Base-by-base conservation (phyloP, 176 grass and related monocot genomes). In the Olyra latifolia region DNA sequence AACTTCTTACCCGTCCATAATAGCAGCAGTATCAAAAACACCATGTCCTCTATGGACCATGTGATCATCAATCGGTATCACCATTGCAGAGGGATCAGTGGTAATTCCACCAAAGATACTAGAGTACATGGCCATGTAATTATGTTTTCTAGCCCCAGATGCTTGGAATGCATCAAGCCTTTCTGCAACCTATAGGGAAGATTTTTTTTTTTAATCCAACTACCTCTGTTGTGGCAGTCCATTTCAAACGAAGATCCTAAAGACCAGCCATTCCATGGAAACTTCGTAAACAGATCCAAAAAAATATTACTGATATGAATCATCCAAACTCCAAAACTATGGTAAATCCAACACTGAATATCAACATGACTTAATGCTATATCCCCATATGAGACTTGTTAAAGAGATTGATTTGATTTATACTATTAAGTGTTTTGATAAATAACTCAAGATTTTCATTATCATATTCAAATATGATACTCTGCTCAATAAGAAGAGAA, bases 21-120 rank as follows among this genome's bases (percentile, higher is more conserved):
- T 90, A 72, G 90, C 90, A 38, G 92, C 90, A 53, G 92, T 98
- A 71, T 98, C 95, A 60, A 98, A 98, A 75, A 98, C 91, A 27
- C 95, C 95, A 50, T 98, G 95, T 41, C 95, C 95, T 89, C 95
- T 90, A 63, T 98, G 95, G 30, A 98, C 92, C 92, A 98, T 93
- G 78, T 98, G 95, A 89, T 98, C 95, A 65, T 98, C 95, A 2
- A 94, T 87, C 43, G 92, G 88, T 79, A 98, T 91, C 68, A 98
- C 92, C 95, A 98, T 94, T 50, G 90, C 90, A 23, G 86, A 80
- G 32, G 88, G 95, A 78, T 92, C 48, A 23, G 81, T 88, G 57
- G 85, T 94, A 49, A 98, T 92, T 76, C 95, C 95, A 66, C 92
- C 95, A 86, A 92, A 56, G 69, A 94, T 82, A 77, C 92, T 98